Conservation (phyloP, 805 yeast species). For the Saccharomycopsis fibuligera region DNA sequence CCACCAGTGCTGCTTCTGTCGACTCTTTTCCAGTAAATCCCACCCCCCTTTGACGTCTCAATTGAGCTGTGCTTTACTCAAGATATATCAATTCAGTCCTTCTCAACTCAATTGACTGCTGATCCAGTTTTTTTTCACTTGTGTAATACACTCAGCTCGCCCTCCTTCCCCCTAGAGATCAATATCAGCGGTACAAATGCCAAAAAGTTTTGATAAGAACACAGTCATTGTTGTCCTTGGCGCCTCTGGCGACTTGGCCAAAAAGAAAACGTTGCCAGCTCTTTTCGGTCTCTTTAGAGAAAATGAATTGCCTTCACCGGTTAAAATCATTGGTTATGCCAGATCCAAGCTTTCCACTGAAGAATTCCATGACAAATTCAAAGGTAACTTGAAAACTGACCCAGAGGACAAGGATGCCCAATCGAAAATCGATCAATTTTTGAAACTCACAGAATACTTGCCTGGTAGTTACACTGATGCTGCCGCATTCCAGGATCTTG, state of each 20-base stretch:
- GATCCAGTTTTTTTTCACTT: no score
- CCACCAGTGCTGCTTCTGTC: no score
- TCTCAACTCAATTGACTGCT: no score
- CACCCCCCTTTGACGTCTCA: no score
- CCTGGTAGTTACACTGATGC: slow-evolving; percentile 75
- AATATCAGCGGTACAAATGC: no score
- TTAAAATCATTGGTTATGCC: slow-evolving; percentile 86
- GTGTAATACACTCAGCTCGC: no score
- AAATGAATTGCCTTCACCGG: slow-evolving; percentile 64
- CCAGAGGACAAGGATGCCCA: slow-evolving; percentile 32
- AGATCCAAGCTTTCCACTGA: slow-evolving; percentile 66
- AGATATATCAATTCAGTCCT: no score
- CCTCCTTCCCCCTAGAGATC: no score
- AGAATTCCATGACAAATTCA: slow-evolving; percentile 63
- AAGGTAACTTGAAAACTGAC: slow-evolving; percentile 52
- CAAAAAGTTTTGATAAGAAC: background rate
- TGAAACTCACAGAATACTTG: slow-evolving; percentile 59
- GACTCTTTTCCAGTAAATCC: no score
- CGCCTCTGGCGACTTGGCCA: slow-evolving; percentile 92
- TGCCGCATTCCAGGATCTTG: slow-evolving; percentile 63
- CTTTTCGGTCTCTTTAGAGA: slow-evolving; percentile 69
- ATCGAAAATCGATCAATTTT: slow-evolving; percentile 52
- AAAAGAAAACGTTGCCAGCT: slow-evolving; percentile 91
- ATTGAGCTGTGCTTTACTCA: no score
- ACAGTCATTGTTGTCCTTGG: slow-evolving; percentile 70